Percentiles rank a stretch among this genome's conserved stretches.
Evolutionary conservation across 2,329 filamentous ascomycete genomes (phyloP).

Genomic region (Venturia aucupariae): DNA sequence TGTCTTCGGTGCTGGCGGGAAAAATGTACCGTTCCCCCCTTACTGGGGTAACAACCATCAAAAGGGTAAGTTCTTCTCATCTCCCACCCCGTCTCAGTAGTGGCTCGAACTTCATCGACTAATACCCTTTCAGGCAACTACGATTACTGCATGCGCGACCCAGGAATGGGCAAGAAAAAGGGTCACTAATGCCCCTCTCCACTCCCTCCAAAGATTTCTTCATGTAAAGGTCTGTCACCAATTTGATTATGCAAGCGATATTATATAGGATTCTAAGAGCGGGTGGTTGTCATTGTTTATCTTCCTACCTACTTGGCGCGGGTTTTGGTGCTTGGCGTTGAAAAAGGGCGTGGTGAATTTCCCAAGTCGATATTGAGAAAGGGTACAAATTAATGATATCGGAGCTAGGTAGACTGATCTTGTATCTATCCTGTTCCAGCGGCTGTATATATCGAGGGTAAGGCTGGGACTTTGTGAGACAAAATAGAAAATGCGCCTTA

Average conservation of each 20-base stretch:
- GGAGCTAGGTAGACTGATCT: not conserved
- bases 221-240: too few relatives aligned
- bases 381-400: not conserved
- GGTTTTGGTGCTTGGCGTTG: too few relatives aligned
- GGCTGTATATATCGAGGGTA: not conserved
- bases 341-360: too few relatives aligned
- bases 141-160: constrained; percentile 22
- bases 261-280: not conserved
- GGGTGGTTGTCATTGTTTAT: not conserved
- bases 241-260: too few relatives aligned
- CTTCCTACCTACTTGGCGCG: too few relatives aligned
- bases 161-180: constrained; percentile 1
- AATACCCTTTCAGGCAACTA: constrained; percentile 15
- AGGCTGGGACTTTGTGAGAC: not conserved
- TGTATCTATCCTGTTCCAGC: not conserved
- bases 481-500: not conserved
- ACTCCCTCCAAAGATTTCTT: too few relatives aligned
- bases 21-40: constrained; percentile 24
- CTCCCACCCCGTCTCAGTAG: too few relatives aligned
- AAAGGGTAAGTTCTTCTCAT: not conserved
- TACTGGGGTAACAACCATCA: constrained; percentile 29
- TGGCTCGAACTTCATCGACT: not conserved
- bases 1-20: constrained; percentile 30
- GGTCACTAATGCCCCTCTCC: not conserved
- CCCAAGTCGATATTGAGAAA: too few relatives aligned